Evolutionary conservation across 805 yeast genomes (phyloP).

Genomic region (Zygosaccharomyces gambellarensis): DNA sequence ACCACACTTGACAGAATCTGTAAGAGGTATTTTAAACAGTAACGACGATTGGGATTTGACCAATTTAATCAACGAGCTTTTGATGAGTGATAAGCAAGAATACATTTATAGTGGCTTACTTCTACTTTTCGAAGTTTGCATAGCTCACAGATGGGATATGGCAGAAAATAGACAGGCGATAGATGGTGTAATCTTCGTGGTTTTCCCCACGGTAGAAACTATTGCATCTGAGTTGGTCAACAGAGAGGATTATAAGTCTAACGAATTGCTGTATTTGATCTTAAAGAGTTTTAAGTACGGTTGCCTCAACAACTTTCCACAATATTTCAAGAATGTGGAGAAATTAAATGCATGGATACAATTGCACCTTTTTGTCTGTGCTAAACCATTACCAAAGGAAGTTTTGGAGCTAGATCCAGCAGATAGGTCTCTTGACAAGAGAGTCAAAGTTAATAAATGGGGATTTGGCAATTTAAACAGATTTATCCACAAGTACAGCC

Average conservation of each 20-base stretch:
- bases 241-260: slow-evolving; percentile 34
- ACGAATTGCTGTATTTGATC: slow-evolving; percentile 52
- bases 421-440: slow-evolving; percentile 43
- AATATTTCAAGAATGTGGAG: slow-evolving; percentile 38
- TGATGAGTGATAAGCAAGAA: slow-evolving; percentile 37
- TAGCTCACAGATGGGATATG: slow-evolving; percentile 52
- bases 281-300: slow-evolving; percentile 63
- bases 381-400: slow-evolving; percentile 50
- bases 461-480: slow-evolving; percentile 72
- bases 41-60: slow-evolving; percentile 40
- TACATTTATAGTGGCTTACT: slow-evolving; percentile 51
- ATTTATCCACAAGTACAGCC: slow-evolving; percentile 57
- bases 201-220: slow-evolving; percentile 52
- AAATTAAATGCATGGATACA: slow-evolving; percentile 56
- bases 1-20: slow-evolving; percentile 54
- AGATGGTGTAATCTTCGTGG: slow-evolving; percentile 43
- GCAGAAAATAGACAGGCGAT: slow-evolving; percentile 44
- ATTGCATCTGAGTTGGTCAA: slow-evolving; percentile 43
- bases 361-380: slow-evolving; percentile 56
- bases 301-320: slow-evolving; percentile 56
- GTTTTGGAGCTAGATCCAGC: slow-evolving; percentile 45
- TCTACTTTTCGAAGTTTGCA: slow-evolving; percentile 50
- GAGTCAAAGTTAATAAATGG: slow-evolving; percentile 85
- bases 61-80: slow-evolving; percentile 32
- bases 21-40: slow-evolving; percentile 48